Base-by-base conservation (phyloP, 2,329 filamentous ascomycete species). In the Penicillium sp. region DNA sequence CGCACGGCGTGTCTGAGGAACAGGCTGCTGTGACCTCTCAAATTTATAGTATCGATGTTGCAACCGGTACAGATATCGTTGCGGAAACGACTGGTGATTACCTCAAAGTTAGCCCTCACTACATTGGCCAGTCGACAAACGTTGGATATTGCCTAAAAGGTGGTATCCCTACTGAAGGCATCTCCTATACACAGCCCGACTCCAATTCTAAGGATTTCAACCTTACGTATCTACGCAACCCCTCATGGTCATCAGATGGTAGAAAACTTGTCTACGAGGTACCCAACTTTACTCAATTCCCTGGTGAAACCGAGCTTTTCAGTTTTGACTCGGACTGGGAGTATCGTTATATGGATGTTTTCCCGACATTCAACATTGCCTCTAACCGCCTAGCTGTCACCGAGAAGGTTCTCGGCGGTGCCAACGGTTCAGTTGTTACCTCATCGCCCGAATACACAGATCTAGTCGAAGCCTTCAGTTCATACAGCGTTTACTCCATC, bases 401-500 rank as follows among this genome's bases (percentile, higher is more conserved):
- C 16, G 16, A 48, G 9, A 48, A 48, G 26, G 24, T 30, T 16
- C 16, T 48, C 16, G 46, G 46, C 16, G 33, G 33, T 38, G 33
- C 33, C 9, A 30, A 48, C 14, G 18, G 24, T 11, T 48, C 46
- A 2, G 18, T 48, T 3, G 30, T 48, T 14, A 48, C 26, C 5
- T 48, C 46, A 20, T 38, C 33, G 11, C 5, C 33, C 14, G 9
- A 14, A 14, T 20, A 48, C 46, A 33, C 26, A 4, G 21, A 26
- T 5, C 24, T 26, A 18, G 26, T 61, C 8, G 61, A 60, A 2
- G 43, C 56, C 1, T 58, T 61, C 1, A 47, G 48, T 24, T 62
- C 58, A 54, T 63, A 62, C 46, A 63, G 2, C 63, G 61, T 16
- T 56, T 75, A 73, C 71, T 75, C 73, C 5, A 68, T 67, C 0